These are phyloP conservation scores for Rostrohypoxylon terebratum DNA, from an alignment of 495 filamentous ascomycete species.

Conservation along the genomic window DNA sequence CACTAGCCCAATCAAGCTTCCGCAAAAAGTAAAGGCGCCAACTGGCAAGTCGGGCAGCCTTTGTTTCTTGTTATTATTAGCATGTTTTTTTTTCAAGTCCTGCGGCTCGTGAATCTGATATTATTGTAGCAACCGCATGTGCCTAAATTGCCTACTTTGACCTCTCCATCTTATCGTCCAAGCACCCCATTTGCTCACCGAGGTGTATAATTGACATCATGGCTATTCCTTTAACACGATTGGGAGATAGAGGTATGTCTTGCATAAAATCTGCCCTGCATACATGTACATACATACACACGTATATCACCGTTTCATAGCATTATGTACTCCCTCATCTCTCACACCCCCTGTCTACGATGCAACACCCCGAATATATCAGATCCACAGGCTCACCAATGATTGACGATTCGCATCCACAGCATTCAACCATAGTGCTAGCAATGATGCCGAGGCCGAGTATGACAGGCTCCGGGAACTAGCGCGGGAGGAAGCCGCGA, in stretches of 20 bases:
- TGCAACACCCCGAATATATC: conserved; percentile 19
- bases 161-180: background rate
- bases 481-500: conserved; percentile 79
- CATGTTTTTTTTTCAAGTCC: conserved; percentile 9
- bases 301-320: conserved; percentile 29
- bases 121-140: conserved; percentile 22
- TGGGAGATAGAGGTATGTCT: conserved; percentile 69
- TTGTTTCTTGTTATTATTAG: conserved; percentile 2
- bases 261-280: conserved; percentile 19
- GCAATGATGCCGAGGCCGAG: conserved; percentile 77
- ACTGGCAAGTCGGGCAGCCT: conserved; percentile 1
- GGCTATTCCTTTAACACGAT: conserved; percentile 72
- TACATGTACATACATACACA: conserved; percentile 4
- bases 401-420: conserved; percentile 21
- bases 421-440: conserved; percentile 86
- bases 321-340: conserved; percentile 4
- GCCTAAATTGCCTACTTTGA: conserved; percentile 2
- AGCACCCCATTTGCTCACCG: background rate
- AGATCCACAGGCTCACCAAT: conserved; percentile 14
- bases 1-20: conserved; percentile 27
- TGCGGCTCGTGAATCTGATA: conserved; percentile 11
- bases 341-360: conserved; percentile 20
- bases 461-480: conserved; percentile 92
- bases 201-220: conserved; percentile 53
- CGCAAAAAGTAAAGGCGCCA: conserved; percentile 25